These are phyloP conservation scores for Uronychia setigera DNA, from an alignment of 73 alveolate genomes.

Conservation along the genomic window DNA sequence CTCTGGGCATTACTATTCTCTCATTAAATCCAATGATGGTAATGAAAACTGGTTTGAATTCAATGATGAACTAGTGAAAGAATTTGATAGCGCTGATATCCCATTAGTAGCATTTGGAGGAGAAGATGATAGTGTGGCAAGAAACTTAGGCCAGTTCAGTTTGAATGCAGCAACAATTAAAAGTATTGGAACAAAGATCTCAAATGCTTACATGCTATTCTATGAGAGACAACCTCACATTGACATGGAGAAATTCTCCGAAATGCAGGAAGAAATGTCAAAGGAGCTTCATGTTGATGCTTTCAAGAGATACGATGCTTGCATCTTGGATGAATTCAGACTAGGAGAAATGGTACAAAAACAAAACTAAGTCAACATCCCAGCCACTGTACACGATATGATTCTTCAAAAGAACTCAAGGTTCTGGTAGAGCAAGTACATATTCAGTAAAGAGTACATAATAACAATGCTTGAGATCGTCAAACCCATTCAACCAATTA, in stretches of 20 bases:
- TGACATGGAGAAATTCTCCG: conserved; percentile 59
- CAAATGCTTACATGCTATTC: conserved; percentile 85
- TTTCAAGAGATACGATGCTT: conserved; percentile 13
- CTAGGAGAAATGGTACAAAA: neutral
- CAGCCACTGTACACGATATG: conserved; percentile 16
- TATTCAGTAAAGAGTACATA: conserved; percentile 72
- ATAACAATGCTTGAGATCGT: conserved; percentile 55
- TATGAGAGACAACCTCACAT: conserved; percentile 80
- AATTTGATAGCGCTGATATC: conserved; percentile 65
- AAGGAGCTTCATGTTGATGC: conserved; percentile 14
- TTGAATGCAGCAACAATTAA: neutral
- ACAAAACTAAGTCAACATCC: conserved; percentile 14
- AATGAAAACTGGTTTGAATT: conserved; percentile 79
- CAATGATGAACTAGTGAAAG: conserved; percentile 79
- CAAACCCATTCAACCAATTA: conserved; percentile 19
- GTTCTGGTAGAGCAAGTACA: conserved; percentile 76
- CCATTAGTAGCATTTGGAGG: conserved; percentile 86
- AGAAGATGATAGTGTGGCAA: conserved; percentile 55
- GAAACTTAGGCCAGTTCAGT: conserved; percentile 2
- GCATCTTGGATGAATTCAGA: conserved; percentile 26
- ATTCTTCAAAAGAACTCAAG: conserved; percentile 75
- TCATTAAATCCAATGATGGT: conserved; percentile 39
- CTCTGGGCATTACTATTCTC: conserved; percentile 92
- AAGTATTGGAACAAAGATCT: conserved; percentile 55
- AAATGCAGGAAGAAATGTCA: conserved; percentile 12